A percentile compares a stretch with the other conserved stretches of the same genome.
These are phyloP conservation scores for Corynascus novoguineensis DNA, from an alignment of 495 filamentous ascomycete species.

Conservation along the genomic window DNA sequence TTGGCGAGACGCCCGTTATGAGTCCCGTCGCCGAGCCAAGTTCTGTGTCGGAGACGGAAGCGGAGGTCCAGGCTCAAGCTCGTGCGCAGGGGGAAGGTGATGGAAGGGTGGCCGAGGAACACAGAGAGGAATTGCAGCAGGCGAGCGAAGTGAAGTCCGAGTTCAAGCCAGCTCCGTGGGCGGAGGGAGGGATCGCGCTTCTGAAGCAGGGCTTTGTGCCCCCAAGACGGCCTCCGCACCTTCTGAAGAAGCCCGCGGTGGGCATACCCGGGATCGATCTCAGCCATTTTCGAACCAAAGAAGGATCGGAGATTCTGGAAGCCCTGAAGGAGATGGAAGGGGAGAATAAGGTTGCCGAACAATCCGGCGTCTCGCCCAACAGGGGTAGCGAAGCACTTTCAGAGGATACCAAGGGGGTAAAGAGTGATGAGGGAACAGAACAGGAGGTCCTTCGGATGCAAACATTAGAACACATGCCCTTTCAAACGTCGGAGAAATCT, in stretches of 20 bases:
- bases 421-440: neutral
- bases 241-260: neutral
- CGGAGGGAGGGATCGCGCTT: constrained; percentile 7
- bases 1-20: neutral
- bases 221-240: constrained; percentile 5
- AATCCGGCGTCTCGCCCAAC: neutral
- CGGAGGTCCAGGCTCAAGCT: neutral
- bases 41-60: neutral
- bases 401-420: neutral
- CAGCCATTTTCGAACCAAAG: constrained; percentile 36
- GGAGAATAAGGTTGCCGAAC: neutral
- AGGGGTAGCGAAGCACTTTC: neutral
- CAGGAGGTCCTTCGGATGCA: too few relatives aligned
- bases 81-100: too few relatives aligned
- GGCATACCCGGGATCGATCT: constrained; percentile 23
- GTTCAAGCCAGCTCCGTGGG: constrained; percentile 16
- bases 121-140: neutral
- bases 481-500: neutral
- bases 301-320: constrained; percentile 32
- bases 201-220: constrained; percentile 9
- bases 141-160: neutral
- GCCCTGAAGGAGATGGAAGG: constrained; percentile 14
- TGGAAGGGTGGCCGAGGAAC: neutral
- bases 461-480: neutral
- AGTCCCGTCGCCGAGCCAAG: neutral